Conservation (phyloP, 2,329 filamentous ascomycete species). For the Pseudonectria buxi region DNA sequence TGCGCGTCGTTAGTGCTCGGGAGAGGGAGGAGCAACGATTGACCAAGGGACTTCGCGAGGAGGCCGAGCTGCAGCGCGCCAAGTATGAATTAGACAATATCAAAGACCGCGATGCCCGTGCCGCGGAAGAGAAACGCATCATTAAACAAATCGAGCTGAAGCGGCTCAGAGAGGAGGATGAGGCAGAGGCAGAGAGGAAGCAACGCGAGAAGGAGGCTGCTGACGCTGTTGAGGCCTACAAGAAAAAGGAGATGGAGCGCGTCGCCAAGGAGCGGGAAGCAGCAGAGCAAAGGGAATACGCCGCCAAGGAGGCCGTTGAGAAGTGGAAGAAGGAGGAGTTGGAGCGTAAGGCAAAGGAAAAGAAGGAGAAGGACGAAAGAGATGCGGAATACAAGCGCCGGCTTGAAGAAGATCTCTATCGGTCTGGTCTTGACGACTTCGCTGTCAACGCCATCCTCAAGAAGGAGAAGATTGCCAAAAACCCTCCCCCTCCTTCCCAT, state of each 20-base stretch:
- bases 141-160: constrained; percentile 43
- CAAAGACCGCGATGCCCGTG: constrained; percentile 38
- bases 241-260: constrained; percentile 38
- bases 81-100: constrained; percentile 43
- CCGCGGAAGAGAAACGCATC: constrained; percentile 44
- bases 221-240: constrained; percentile 46
- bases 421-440: constrained; percentile 52
- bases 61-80: constrained; percentile 43
- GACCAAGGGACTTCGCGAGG: constrained; percentile 36
- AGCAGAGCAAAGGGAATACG: constrained; percentile 34
- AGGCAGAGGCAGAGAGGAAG: constrained; percentile 28
- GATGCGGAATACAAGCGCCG: constrained; percentile 50
- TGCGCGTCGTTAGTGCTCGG: constrained; percentile 36
- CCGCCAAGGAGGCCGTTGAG: constrained; percentile 41
- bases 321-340: constrained; percentile 43
- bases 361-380: constrained; percentile 39
- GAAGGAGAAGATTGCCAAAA: constrained; percentile 43
- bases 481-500: constrained; percentile 5
- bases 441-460: constrained; percentile 53
- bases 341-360: constrained; percentile 40
- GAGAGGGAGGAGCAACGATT: constrained; percentile 29
- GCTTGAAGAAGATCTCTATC: constrained; percentile 51
- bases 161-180: constrained; percentile 37
- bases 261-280: constrained; percentile 29
- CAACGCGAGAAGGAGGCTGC: constrained; percentile 40